These are phyloP conservation scores for Capsicum chinense DNA, from an alignment of 257 asterid species.

Conservation along the genomic window DNA sequence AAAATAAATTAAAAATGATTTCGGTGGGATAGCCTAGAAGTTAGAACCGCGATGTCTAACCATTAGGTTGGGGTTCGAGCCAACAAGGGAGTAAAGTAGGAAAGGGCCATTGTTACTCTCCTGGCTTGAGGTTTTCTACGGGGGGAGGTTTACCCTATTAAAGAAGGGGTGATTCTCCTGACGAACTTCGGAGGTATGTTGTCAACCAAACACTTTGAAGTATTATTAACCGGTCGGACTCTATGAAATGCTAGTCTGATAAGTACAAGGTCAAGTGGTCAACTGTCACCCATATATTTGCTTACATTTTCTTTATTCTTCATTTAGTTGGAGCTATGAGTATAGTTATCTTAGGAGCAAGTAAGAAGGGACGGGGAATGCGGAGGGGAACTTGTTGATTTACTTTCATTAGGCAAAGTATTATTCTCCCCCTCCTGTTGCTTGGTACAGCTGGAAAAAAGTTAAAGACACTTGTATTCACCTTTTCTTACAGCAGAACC, in stretches of 20 bases:
- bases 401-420: neutral
- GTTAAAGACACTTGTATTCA: neutral
- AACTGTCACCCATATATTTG: neutral
- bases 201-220: neutral
- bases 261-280: neutral
- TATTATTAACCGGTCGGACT: neutral
- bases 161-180: neutral
- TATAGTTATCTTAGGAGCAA: neutral
- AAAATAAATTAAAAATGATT: neutral
- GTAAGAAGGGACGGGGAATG: neutral
- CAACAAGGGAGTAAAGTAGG: neutral
- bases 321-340: neutral
- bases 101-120: constrained; percentile 6
- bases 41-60: neutral
- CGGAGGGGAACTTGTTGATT: neutral
- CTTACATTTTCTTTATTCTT: neutral
- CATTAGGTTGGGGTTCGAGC: neutral
- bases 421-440: constrained; percentile 3
- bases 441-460: constrained; percentile 9
- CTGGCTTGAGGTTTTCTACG: neutral
- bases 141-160: neutral
- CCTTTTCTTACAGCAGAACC: neutral
- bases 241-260: neutral
- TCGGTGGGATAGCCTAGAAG: neutral
- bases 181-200: neutral